Evolutionary conservation across 1,284 basidiomycete genomes (phyloP).

Genomic region (Athelia psychrophila): DNA sequence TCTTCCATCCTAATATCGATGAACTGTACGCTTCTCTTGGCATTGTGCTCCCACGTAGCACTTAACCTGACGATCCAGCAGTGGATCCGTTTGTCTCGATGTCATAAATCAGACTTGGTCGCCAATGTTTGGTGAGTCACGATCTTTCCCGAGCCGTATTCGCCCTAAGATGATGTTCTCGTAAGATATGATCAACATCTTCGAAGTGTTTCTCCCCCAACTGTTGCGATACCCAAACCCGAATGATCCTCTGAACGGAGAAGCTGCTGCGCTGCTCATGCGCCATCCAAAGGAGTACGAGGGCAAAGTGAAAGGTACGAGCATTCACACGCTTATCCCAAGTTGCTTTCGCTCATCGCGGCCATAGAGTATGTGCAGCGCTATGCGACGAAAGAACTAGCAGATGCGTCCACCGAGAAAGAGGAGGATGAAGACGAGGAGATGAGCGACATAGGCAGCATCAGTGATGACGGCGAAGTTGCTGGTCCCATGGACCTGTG

Average conservation of each 20-base stretch:
- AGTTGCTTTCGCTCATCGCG: neutral
- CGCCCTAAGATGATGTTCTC: slow-evolving; percentile 6
- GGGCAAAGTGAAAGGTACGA: slow-evolving; percentile 84
- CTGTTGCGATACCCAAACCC: slow-evolving; percentile 97
- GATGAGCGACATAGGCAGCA: slow-evolving; percentile 91
- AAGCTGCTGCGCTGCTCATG: slow-evolving; percentile 96
- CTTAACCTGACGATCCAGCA: slow-evolving; percentile 45
- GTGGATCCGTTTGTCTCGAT: slow-evolving; percentile 93
- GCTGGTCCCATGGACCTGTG: slow-evolving; percentile 7
- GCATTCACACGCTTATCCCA: slow-evolving; percentile 1
- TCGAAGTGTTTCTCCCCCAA: slow-evolving; percentile 97
- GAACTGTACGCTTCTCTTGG: slow-evolving; percentile 65
- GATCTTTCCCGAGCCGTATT: slow-evolving; percentile 3
- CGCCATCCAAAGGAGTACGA: slow-evolving; percentile 96
- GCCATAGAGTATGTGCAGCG: slow-evolving; percentile 79
- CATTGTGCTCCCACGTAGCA: neutral
- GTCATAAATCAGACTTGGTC: slow-evolving; percentile 99
- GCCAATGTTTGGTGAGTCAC: slow-evolving; percentile 87
- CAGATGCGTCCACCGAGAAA: slow-evolving; percentile 60
- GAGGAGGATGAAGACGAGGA: slow-evolving; percentile 79
- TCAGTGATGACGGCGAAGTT: slow-evolving; percentile 66
- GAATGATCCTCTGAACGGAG: slow-evolving; percentile 95
- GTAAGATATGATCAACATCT: slow-evolving; percentile 98
- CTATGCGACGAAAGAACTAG: slow-evolving; percentile 80
- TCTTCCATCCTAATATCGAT: slow-evolving; percentile 99